Evolutionary conservation across 2,329 filamentous ascomycete species (phyloP).

Genomic region (Neurospora sp.): DNA sequence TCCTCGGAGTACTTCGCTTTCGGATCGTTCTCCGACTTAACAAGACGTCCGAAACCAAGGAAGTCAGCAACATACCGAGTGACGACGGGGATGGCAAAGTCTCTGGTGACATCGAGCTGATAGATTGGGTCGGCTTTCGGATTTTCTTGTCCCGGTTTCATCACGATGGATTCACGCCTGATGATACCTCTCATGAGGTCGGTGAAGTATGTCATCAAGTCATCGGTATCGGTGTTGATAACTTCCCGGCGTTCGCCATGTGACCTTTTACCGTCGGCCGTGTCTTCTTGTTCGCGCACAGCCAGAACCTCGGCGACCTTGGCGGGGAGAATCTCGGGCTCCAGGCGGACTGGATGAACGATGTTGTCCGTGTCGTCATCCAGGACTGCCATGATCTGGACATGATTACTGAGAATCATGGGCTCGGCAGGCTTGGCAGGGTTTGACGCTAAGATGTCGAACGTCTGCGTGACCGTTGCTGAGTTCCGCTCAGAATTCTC

Average conservation of each 20-base stretch:
- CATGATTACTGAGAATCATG: neutral
- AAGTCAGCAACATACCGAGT: slow-evolving; percentile 10
- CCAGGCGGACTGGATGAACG: slow-evolving; percentile 1
- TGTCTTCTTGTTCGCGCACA: neutral
- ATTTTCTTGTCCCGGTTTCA: neutral
- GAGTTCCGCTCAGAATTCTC: neutral
- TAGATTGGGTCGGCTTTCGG: neutral
- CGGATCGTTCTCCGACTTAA: neutral
- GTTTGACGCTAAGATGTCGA: neutral
- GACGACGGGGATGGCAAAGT: slow-evolving; percentile 8
- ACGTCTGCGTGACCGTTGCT: neutral
- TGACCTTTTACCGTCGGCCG: neutral
- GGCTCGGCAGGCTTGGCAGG: slow-evolving; percentile 4
- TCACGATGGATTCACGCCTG: slow-evolving; percentile 4
- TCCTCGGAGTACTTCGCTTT: slow-evolving; percentile 6
- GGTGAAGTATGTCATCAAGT: slow-evolving; percentile 2
- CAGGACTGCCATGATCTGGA: neutral
- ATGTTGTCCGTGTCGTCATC: neutral
- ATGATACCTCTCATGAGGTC: slow-evolving; percentile 4
- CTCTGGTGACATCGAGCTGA: slow-evolving; percentile 6
- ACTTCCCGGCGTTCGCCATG: neutral
- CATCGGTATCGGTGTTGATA: neutral
- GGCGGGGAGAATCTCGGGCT: slow-evolving; percentile 1
- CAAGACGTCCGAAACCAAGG: slow-evolving; percentile 7
- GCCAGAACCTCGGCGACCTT: slow-evolving; percentile 2